A percentile compares a stretch with the other conserved stretches of the same genome.
phyloP scores from a whole-genome alignment of 2,329 filamentous ascomycete species.

The Colletotrichum viniferum region DNA sequence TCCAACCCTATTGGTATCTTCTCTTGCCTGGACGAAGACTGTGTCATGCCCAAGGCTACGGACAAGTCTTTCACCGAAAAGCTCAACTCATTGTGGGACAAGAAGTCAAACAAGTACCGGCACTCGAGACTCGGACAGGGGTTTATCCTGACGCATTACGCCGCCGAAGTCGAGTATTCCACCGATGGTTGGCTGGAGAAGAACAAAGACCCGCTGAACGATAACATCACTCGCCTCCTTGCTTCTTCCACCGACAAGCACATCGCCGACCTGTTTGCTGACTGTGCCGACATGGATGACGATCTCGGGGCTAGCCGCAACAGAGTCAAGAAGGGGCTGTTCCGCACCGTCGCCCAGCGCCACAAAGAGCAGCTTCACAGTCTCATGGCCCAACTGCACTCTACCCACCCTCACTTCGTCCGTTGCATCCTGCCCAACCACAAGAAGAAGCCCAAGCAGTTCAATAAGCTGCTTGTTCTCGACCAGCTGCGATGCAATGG shows the following conservation, averaged over 20 bases:
- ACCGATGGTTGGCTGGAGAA: conserved; percentile 97
- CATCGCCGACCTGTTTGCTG: conserved; percentile 81
- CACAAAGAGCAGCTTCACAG: conserved; percentile 99
- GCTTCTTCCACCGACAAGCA: conserved; percentile 83
- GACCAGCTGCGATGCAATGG: conserved; percentile 98
- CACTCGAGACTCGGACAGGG: conserved; percentile 87
- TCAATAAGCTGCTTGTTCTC: conserved; percentile 88
- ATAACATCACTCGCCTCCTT: conserved; percentile 91
- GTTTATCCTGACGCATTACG: conserved; percentile 96
- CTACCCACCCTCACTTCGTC: conserved; percentile 97
- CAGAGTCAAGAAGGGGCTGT: conserved; percentile 94
- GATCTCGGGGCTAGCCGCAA: conserved; percentile 70
- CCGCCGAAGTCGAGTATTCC: conserved; percentile 95
- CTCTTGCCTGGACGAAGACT: conserved; percentile 96
- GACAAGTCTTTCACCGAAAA: conserved; percentile 98
- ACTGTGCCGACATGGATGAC: conserved; percentile 85
- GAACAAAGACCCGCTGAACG: conserved; percentile 98
- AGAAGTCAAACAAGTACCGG: conserved; percentile 92
- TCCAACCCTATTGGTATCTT: conserved; percentile 98
- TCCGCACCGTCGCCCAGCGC: conserved; percentile 93
- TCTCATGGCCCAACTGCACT: conserved; percentile 91
- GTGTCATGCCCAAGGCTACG: conserved; percentile 98
- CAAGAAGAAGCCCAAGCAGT: conserved; percentile 94
- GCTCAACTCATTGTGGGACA: conserved; percentile 94
- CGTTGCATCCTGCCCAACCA: conserved; percentile 98